Conservation (phyloP, 257 asterid genomes). For the Henckelia pumila region DNA sequence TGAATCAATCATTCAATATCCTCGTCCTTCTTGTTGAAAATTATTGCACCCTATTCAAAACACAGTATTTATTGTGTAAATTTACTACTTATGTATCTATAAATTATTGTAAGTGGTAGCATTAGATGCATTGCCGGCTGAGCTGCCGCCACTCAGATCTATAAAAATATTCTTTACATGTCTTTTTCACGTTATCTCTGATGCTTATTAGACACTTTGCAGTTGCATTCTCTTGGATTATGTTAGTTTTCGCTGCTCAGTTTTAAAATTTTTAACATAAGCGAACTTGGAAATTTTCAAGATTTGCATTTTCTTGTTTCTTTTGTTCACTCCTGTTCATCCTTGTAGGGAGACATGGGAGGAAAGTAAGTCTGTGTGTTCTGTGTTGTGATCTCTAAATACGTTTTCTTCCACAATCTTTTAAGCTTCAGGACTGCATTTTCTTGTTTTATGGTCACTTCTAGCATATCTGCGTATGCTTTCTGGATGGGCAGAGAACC, state of each 20-base stretch:
- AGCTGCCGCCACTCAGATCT: conserved; percentile 39
- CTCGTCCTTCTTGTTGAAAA: conserved; percentile 43
- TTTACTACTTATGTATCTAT: conserved; percentile 21
- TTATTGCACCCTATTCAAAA: conserved; percentile 26
- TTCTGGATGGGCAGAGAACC: no score
- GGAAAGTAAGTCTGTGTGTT: not conserved
- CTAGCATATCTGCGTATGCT: no score
- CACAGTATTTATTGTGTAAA: conserved; percentile 20
- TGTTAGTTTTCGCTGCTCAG: no score
- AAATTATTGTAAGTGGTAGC: conserved; percentile 33
- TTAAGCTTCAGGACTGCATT: conserved; percentile 14
- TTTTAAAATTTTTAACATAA: no score
- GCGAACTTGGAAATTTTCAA: not conserved
- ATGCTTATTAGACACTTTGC: not conserved
- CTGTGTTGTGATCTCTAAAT: not conserved
- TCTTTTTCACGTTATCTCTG: conserved; percentile 49
- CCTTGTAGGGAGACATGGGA: conserved; percentile 8
- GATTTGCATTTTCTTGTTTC: conserved; percentile 15
- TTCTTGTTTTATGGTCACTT: conserved; percentile 15
- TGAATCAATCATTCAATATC: conserved; percentile 50
- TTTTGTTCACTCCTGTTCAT: conserved; percentile 24
- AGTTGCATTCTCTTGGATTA: not conserved
- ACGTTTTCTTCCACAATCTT: not conserved
- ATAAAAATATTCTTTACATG: conserved; percentile 33
- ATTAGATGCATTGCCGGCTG: conserved; percentile 56